phyloP scores from a whole-genome alignment of 169 alveolate species.

The Plasmodium vinckei region DNA sequence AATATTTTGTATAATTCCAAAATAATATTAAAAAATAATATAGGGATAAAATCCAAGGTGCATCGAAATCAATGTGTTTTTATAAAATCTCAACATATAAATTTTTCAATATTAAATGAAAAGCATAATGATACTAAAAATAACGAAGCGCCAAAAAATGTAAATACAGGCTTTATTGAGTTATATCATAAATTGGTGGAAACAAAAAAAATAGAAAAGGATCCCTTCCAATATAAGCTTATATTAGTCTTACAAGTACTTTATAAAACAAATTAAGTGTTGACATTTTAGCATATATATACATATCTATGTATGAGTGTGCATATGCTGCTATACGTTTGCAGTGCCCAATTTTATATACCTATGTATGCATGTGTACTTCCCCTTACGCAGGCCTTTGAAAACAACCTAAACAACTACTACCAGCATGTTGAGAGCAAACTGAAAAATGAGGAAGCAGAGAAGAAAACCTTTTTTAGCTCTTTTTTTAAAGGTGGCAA shows the following conservation, averaged over 20 bases:
- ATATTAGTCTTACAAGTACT: constrained; percentile 46
- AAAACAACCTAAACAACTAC: constrained; percentile 40
- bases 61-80: background rate
- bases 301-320: background rate
- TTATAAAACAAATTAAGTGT: background rate
- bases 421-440: constrained; percentile 30
- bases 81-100: constrained; percentile 29
- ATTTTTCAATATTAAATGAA: constrained; percentile 33
- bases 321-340: background rate
- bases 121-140: background rate
- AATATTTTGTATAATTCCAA: no score
- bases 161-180: constrained; percentile 20
- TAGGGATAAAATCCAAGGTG: no score
- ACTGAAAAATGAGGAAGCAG: background rate
- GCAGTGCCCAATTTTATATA: no score
- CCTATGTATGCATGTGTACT: background rate
- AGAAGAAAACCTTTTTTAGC: constrained; percentile 17
- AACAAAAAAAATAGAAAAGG: constrained; percentile 60
- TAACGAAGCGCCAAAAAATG: background rate
- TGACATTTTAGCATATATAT: background rate
- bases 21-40: no score
- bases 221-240: constrained; percentile 58
- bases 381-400: constrained; percentile 27
- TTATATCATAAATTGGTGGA: constrained; percentile 36
- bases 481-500: constrained; percentile 32